Base-by-base conservation (phyloP, 202 grass and related monocot genomes). In the Musa balbisiana region DNA sequence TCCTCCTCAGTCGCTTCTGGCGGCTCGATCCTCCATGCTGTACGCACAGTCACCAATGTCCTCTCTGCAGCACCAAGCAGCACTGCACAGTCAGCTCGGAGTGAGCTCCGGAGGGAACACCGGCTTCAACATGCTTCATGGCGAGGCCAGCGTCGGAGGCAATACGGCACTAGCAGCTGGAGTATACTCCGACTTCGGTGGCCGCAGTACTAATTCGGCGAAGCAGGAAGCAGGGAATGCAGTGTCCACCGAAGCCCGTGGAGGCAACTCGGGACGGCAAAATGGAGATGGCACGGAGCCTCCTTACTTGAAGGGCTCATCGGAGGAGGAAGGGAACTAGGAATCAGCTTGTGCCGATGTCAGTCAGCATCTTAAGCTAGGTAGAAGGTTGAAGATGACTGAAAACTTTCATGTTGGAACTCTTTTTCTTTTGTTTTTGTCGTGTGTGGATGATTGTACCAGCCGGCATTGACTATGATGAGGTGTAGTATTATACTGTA, bases 21-120 rank as follows among this genome's bases (percentile, higher is more conserved):
- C 89, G 69, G 87, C 91, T 66, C 81, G 95, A 68, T 94, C 91
- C 29, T 84, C 95, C 11, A 90, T 95, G 91, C 60, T 99, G 79
- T 99, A 95, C 69, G 86, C 81, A 1, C 94, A 98, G 75, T 84
- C 85, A 50, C 68, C 74, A 25, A 24, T 93, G 72, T 94, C 91
- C 4, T 85, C 91, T 20, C 80, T 99, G 82, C 90, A 87, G 69
- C 92, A 92, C 78, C 55, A 64, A 24, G 77, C 79, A 1, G 71
- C 88, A 14, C 79, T 64, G 62, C 86, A 88, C 53, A 81, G 80
- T 14, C 89, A 92, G 79, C 81, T 92, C 15, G 90, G 90, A 23
- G 88, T 92, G 84, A 73, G 64, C 66, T 50, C 86, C 13, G 74
- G 73, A 49, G 77, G 81, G 9, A 91, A 80, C 69, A 79, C 80